Conservation (phyloP, 306 rosid species). For the Vicia villosa region DNA sequence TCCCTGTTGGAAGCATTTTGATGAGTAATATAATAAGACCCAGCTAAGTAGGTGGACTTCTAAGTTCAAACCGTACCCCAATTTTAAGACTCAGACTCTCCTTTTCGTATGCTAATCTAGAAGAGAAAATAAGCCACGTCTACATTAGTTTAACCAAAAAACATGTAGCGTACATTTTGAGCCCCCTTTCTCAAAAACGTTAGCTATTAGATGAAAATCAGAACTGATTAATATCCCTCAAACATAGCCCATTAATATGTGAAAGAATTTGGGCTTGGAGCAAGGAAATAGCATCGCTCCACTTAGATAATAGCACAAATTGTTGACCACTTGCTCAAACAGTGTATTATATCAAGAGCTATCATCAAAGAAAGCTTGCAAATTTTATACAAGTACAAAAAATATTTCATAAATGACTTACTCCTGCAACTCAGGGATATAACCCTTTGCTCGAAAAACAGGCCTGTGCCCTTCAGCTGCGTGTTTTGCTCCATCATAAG, state of each 20-base stretch:
- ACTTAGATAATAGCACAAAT: not conserved
- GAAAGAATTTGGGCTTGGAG: slow-evolving; percentile 15
- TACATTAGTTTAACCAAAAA: slow-evolving; percentile 13
- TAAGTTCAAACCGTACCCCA: not conserved
- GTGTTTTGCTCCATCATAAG: slow-evolving; percentile 86
- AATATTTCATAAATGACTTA: slow-evolving; percentile 46
- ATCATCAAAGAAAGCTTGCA: slow-evolving; percentile 6
- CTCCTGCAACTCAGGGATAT: slow-evolving; percentile 70
- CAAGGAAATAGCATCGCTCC: not conserved
- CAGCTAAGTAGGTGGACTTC: slow-evolving; percentile 9
- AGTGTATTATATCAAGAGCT: slow-evolving; percentile 10
- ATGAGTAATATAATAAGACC: slow-evolving; percentile 9
- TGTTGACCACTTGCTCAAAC: slow-evolving; percentile 23
- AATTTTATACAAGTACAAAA: slow-evolving; percentile 4
- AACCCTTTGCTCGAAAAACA: slow-evolving; percentile 67
- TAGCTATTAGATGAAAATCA: slow-evolving; percentile 21
- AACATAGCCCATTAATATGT: not conserved
- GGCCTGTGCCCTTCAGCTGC: slow-evolving; percentile 95
- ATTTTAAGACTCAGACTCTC: slow-evolving; percentile 25
- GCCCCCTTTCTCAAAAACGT: slow-evolving; percentile 7
- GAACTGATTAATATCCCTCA: slow-evolving; percentile 28
- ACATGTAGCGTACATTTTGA: not conserved
- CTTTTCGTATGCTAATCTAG: not conserved
- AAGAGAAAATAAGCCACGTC: slow-evolving; percentile 18
- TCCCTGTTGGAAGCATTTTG: slow-evolving; percentile 15